Base-by-base conservation (phyloP, 768 basidiomycete species). In the Mycena pura region DNA sequence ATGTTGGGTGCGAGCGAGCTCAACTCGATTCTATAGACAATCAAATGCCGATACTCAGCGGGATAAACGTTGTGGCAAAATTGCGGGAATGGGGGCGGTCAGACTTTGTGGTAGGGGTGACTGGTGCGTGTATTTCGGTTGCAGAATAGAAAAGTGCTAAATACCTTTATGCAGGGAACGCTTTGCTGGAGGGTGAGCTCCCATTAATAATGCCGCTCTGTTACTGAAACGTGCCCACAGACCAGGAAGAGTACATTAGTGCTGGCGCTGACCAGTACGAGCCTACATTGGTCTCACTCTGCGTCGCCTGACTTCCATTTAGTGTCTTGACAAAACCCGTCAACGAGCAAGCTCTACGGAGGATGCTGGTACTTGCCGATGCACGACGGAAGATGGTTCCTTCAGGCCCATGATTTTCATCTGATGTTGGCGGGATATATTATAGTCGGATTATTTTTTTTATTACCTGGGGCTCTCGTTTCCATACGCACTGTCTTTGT, bases 91-190 rank as follows among this genome's bases (percentile, higher is more conserved):
- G 87, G 70, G 88, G 87, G 8, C 80, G 92, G 62, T 76, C 71
- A 19, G 92, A 94, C 68, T 90, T 94, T 68, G 85, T 95, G n/a
- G 89, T 93, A 17, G 91, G 90, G 31, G 88, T 92, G 39, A 92
- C 90, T 51, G 91, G 87, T 86, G 39, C 65, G 79, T 67, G 27
- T 24, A 55, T 51, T 11, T 19, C 13, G 46, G 19, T 29, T 43
- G 15, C 21, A 19, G 40, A 9, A 34, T 40, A 40, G 14, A 50
- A 19, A 40, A 24, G 10, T 40, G 43, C 36, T 55, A 47, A 60
- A 47, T 43, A 9, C 51, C 43, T 45, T 9, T 31, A 44, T 61
- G 4, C 40, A 84, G 86, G 85, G 8, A 87, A 87, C 67, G 85
- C 86, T 8, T 65, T 85, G 44, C 67, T 83, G 46, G 77, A 72